phyloP scores from a whole-genome alignment of 179 eudicot genomes.

The Nepenthes alata region DNA sequence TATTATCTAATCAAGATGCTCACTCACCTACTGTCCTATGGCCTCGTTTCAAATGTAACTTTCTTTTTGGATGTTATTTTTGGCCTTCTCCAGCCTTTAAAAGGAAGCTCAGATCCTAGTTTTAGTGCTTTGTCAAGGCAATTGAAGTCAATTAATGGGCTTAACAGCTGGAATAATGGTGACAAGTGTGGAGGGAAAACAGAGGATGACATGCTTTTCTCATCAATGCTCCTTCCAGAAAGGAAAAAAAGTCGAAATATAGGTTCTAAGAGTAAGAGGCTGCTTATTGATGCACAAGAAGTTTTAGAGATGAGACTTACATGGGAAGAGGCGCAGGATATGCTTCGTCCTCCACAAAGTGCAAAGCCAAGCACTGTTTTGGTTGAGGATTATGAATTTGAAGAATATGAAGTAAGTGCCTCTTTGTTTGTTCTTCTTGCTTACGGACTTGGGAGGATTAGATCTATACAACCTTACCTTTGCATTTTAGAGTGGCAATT shows the following conservation, averaged over 20 bases:
- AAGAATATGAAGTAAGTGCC: constrained; percentile 41
- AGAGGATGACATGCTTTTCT: constrained; percentile 29
- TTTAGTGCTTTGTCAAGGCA: constrained; percentile 38
- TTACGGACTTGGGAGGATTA: too few species aligned
- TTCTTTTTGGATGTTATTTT: constrained; percentile 31
- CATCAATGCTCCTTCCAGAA: constrained; percentile 34
- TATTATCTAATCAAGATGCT: constrained; percentile 6
- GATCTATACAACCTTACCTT: too few species aligned
- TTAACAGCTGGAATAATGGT: constrained; percentile 28
- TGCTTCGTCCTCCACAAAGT: constrained; percentile 43
- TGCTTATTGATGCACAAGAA: constrained; percentile 37
- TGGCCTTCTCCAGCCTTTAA: constrained; percentile 41
- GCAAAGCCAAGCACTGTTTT: constrained; percentile 26
- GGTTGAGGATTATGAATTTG: constrained; percentile 40
- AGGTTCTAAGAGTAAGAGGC: constrained; percentile 48
- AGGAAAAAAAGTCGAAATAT: constrained; percentile 65
- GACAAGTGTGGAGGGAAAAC: constrained; percentile 36
- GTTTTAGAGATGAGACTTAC: constrained; percentile 28
- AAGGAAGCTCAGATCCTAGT: constrained; percentile 44
- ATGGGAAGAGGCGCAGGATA: constrained; percentile 47
- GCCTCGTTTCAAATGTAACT: constrained; percentile 21
- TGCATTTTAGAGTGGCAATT: too few species aligned
- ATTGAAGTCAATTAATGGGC: constrained; percentile 29
- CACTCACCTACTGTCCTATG: background rate
- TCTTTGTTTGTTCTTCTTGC: too few species aligned